Evolutionary conservation across 768 basidiomycete genomes (phyloP).

Genomic region (Myochromella boudieri): DNA sequence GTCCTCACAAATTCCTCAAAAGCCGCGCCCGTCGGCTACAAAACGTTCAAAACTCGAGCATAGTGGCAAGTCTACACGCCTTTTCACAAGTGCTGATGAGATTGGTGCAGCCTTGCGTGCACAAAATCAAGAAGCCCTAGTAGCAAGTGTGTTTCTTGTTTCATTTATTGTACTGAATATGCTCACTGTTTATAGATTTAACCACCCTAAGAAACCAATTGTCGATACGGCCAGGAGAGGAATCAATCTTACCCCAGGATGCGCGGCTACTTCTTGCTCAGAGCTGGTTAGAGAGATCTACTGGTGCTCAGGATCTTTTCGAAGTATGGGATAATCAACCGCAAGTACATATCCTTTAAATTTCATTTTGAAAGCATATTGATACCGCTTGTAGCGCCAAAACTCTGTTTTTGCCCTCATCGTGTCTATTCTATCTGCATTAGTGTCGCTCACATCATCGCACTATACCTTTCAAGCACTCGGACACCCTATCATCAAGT

Average conservation of each 20-base stretch:
- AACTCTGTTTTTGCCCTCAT: constrained; percentile 41
- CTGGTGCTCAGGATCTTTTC: constrained; percentile 63
- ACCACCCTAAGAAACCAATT: constrained; percentile 64
- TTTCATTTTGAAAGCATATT: background rate
- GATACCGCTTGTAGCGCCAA: constrained; percentile 36
- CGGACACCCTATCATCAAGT: constrained; percentile 64
- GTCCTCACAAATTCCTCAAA: no score
- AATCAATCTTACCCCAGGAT: constrained; percentile 51
- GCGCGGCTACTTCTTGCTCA: constrained; percentile 57
- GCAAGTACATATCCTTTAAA: constrained; percentile 40
- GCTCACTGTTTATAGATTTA: constrained; percentile 33
- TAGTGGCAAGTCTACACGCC: no score
- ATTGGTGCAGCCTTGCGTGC: constrained; percentile 31
- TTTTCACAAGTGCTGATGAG: constrained; percentile 27
- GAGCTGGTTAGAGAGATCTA: constrained; percentile 58
- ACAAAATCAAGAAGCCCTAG: constrained; percentile 31
- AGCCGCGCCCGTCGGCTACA: no score
- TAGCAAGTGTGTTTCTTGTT: constrained; percentile 25
- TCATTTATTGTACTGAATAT: constrained; percentile 7
- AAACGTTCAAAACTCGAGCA: no score
- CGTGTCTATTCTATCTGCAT: constrained; percentile 52
- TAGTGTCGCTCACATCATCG: constrained; percentile 62
- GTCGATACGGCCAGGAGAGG: constrained; percentile 49
- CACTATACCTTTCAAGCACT: constrained; percentile 69
- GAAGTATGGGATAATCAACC: constrained; percentile 55